Base-by-base conservation (phyloP, 192 early-diverging fungal genomes). In the Coemansia sp. region DNA sequence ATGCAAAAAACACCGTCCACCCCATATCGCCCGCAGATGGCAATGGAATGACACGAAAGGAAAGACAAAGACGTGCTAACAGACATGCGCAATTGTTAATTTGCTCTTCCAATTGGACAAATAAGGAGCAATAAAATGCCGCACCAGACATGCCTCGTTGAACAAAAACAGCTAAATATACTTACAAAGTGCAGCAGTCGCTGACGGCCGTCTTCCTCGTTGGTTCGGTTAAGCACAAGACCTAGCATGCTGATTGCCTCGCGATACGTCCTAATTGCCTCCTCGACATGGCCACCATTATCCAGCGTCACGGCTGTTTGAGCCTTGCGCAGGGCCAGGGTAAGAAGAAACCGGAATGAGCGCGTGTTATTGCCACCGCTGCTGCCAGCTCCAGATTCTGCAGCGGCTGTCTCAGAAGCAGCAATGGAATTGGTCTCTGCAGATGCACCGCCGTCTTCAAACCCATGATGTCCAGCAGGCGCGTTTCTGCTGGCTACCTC, bases 161-260 rank as follows among this genome's bases (percentile, higher is more conserved):
- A 17, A 49, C 38, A 40, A 42, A 14, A 7, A 3, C 25, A n/a
- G 16, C 6, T 28, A 20, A 2, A 25, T 11, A 28, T 64, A 77
- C 79, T 81, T 77, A 81, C 75, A 67, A 84, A 81, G 58, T 84
- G 83, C 64, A 77, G 57, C 20, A 84, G 70, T 12, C 83, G 75
- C 55, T 81, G 72, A n/a, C 76, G 72, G 28, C 76, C 74, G 33
- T 77, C 80, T 48, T 81, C 76, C 40, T 82, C 83, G 61, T 68
- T 76, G 10, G 79, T 77, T 49, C 79, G 75, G 68, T 76, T 71
- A 33, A 81, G 64, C 55, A 84, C 80, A 17, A 84, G 67, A 4
- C 75, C 79, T 33, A 84, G 75, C 78, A 84, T 80, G 71, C 78
- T 81, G 56, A 84, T 82, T n/a, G 83, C 78, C 65, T 84, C 83